These are phyloP conservation scores for Anisodus acutangulus DNA, from an alignment of 257 asterid genomes.

Conservation along the genomic window DNA sequence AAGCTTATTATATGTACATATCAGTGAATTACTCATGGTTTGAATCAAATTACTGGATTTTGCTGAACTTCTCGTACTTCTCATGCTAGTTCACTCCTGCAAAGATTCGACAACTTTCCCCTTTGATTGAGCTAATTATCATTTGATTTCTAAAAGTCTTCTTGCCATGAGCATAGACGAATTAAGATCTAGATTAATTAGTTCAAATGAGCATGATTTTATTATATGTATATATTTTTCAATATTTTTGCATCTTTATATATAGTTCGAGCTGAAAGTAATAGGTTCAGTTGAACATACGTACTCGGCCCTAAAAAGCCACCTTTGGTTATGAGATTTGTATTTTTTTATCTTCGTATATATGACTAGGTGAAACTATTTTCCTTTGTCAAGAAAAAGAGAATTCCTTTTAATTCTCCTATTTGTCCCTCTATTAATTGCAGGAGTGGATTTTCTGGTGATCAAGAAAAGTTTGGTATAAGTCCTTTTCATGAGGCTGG, in stretches of 20 bases:
- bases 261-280: background rate
- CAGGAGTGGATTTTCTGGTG: constrained; percentile 60
- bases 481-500: constrained; percentile 57
- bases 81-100: background rate
- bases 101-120: background rate
- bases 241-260: background rate
- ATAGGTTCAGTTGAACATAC: background rate
- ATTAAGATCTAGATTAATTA: background rate
- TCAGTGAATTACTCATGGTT: background rate
- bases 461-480: constrained; percentile 57
- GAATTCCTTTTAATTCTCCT: background rate
- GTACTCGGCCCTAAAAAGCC: no score
- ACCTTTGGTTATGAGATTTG: background rate
- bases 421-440: background rate
- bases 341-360: background rate
- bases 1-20: background rate
- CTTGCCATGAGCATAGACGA: background rate
- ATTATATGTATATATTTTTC: background rate
- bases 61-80: background rate
- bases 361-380: background rate
- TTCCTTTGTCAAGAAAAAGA: background rate
- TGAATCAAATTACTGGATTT: background rate
- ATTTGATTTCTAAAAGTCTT: background rate
- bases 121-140: background rate
- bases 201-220: background rate